Evolutionary conservation across 306 rosid genomes (phyloP).

Genomic region (Quercus dentata): DNA sequence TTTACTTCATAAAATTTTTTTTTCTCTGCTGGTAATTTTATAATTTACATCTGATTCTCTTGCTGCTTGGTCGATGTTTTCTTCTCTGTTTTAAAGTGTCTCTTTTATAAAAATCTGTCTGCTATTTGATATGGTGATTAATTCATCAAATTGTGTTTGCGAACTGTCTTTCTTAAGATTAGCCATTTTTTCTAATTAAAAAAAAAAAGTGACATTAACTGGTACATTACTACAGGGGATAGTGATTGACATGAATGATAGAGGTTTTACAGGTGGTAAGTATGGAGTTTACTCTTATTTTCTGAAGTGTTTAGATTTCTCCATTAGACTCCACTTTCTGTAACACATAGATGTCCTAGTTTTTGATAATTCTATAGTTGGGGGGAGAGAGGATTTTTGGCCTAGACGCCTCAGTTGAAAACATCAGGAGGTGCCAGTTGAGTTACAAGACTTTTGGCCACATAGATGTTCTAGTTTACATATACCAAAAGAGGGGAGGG

Average conservation of each 20-base stretch:
- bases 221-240: background rate
- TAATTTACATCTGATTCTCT: background rate
- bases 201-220: background rate
- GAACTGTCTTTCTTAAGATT: background rate
- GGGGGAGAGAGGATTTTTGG: too few relatives aligned
- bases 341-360: background rate
- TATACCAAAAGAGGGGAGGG: too few relatives aligned
- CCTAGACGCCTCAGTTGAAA: too few relatives aligned
- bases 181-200: background rate
- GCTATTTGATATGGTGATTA: background rate
- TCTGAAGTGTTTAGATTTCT: background rate
- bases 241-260: background rate
- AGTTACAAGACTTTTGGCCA: too few relatives aligned
- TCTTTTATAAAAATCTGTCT: background rate
- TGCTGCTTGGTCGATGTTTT: background rate
- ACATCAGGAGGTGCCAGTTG: too few relatives aligned
- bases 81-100: background rate
- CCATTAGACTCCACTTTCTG: background rate
- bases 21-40: background rate
- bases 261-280: background rate
- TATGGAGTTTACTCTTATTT: background rate
- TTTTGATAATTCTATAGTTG: too few relatives aligned
- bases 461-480: too few relatives aligned
- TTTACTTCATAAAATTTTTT: background rate
- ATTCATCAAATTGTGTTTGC: background rate